These are phyloP conservation scores for Gentiana straminea DNA, from an alignment of 257 asterid species.

Conservation along the genomic window DNA sequence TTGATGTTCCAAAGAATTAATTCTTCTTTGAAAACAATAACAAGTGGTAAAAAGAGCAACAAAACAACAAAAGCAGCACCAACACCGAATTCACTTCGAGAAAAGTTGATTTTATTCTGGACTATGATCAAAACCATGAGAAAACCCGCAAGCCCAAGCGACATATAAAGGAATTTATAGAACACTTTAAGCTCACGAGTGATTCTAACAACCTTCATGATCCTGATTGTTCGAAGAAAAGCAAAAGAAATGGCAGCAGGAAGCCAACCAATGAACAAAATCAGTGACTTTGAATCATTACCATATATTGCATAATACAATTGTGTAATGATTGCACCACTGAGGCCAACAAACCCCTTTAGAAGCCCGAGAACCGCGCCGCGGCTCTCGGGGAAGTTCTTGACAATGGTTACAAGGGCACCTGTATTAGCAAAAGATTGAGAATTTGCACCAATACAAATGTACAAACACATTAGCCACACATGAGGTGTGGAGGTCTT, in stretches of 20 bases:
- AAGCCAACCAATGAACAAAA: conserved; percentile 24
- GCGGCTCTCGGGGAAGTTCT: conserved; percentile 55
- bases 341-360: conserved; percentile 31
- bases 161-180: conserved; percentile 18
- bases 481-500: conserved; percentile 43
- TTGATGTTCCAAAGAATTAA: conserved; percentile 8
- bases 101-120: conserved; percentile 9
- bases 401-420: conserved; percentile 64
- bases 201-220: conserved; percentile 14
- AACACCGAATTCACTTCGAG: conserved; percentile 1
- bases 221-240: conserved; percentile 22
- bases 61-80: conserved; percentile 10
- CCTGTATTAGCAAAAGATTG: conserved; percentile 81
- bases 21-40: conserved; percentile 20
- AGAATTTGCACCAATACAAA: conserved; percentile 71
- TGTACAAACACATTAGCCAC: conserved; percentile 72
- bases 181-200: conserved; percentile 23
- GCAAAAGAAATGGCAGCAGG: conserved; percentile 19
- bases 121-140: conserved; percentile 26
- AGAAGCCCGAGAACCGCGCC: conserved; percentile 31
- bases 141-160: conserved; percentile 25
- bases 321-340: conserved; percentile 29
- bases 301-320: conserved; percentile 17
- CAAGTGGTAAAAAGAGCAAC: conserved; percentile 18
- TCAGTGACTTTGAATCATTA: conserved; percentile 17